Evolutionary conservation across 257 asterid genomes (phyloP).

Genomic region (Penstemon barbatus): DNA sequence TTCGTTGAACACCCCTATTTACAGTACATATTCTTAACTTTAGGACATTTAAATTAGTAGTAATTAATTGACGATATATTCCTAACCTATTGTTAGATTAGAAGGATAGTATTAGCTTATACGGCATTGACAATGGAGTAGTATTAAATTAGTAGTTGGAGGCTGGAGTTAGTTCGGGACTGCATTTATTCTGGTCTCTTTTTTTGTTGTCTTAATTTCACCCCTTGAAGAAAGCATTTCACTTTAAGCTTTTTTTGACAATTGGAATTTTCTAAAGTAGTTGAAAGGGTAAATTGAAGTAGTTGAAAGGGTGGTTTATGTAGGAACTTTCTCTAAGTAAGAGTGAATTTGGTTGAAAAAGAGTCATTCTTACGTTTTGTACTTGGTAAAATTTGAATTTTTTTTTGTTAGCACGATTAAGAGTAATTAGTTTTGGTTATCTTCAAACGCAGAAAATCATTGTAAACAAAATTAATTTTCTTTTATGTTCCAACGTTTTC

Average conservation of each 20-base stretch:
- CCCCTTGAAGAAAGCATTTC: slow-evolving; percentile 4
- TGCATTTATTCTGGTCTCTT: slow-evolving; percentile 31
- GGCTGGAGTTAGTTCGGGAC: not conserved
- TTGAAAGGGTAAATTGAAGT: not conserved
- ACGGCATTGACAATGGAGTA: slow-evolving; percentile 22
- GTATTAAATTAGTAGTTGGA: slow-evolving; percentile 17
- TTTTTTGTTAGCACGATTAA: no score
- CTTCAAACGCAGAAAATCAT: no score
- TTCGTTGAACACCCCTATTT: no score
- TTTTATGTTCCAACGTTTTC: no score
- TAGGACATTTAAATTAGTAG: not conserved
- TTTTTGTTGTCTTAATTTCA: slow-evolving; percentile 34
- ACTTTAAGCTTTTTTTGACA: slow-evolving; percentile 18
- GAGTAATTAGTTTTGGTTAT: no score
- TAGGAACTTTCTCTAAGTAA: not conserved
- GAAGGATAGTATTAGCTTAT: not conserved
- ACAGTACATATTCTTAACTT: not conserved
- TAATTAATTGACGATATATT: slow-evolving; percentile 5
- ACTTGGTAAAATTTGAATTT: no score
- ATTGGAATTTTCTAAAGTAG: not conserved
- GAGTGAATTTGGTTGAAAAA: no score
- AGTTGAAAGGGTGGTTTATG: no score
- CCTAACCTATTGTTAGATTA: slow-evolving; percentile 15
- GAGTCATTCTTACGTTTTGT: no score
- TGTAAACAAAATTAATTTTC: no score